Base-by-base conservation (phyloP, 495 filamentous ascomycete genomes). In the Tuber indicum region DNA sequence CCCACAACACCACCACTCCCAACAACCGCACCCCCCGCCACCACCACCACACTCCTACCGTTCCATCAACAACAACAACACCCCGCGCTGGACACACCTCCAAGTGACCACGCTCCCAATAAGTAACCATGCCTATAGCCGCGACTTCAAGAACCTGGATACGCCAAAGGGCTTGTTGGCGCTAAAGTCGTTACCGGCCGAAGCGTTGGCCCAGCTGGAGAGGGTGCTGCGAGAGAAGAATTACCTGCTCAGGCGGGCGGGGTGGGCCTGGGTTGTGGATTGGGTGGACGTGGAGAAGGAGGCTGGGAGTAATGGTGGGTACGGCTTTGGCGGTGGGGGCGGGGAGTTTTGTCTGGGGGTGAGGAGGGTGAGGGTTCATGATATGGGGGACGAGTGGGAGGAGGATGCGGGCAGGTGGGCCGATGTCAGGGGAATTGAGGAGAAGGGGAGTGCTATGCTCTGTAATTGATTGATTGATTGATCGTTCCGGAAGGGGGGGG, bases 161-260 rank as follows among this genome's bases (percentile, higher is more conserved):
- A 36, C 9, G 10, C 26, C 26, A 36, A 66, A 36, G 32, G 58
- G 58, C 12, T 26, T 36, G 10, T 8, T 66, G 26, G 58, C 26
- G 14, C 58, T 32, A 36, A 66, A 36, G 26, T 32, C 14, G 32
- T 66, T 66, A 2, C 58, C 58, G 26, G 58, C 26, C 26, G 58
- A 66, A 36, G 58, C 58, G 58, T 12, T 66, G 26, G 58, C 58
- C 3, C 58, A 66, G 58, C 14, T 66, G 26, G 58, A 66, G 36
- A 66, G 58, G 58, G 58, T 66, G 58, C 58, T 66, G 58, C 58
- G 58, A 14, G 58, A 36, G 58, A 66, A 66, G 58, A 66, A 66
- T 66, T 66, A 66, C 26, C 12, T 36, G 26, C 58, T 66, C 4
- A 32, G 58, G 2, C 12, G 58, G 26, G 58, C 26, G 14, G 58